A percentile compares a stretch with the other conserved stretches of the same genome.
These are phyloP conservation scores for Trichophyton rubrum DNA, from an alignment of 2,329 filamentous ascomycete species.

Conservation along the genomic window DNA sequence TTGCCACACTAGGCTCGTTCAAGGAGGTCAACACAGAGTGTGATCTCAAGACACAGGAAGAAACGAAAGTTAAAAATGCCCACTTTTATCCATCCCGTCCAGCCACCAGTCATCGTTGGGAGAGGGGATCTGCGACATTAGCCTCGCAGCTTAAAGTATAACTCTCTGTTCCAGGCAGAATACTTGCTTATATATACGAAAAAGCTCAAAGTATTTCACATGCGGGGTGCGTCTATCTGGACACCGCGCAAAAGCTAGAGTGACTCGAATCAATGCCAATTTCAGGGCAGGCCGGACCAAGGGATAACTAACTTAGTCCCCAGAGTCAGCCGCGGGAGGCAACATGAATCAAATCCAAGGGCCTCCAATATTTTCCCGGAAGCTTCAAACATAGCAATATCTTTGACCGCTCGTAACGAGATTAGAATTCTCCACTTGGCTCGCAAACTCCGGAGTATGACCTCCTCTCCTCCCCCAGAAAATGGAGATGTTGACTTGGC, in stretches of 20 bases:
- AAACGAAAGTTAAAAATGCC: neutral
- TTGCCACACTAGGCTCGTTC: neutral
- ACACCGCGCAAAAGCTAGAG: neutral
- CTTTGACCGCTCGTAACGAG: neutral
- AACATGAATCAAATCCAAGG: neutral
- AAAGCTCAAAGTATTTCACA: neutral
- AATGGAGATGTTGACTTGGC: neutral
- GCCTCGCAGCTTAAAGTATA: neutral
- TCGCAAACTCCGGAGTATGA: neutral
- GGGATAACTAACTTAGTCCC: neutral
- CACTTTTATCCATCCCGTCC: neutral
- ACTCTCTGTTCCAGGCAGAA: neutral
- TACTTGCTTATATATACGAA: too few relatives aligned
- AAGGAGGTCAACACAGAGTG: neutral
- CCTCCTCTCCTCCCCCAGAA: neutral
- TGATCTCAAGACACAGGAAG: neutral
- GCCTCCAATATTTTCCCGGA: neutral
- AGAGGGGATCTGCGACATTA: neutral
- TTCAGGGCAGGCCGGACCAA: neutral
- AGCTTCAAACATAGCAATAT: constrained; percentile 1
- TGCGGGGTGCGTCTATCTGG: neutral
- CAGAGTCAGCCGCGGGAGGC: too few relatives aligned
- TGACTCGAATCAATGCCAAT: neutral
- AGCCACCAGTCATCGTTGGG: neutral
- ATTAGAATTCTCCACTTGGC: neutral